phyloP scores from a whole-genome alignment of 345 rosid species.

The Lepidium africanum region DNA sequence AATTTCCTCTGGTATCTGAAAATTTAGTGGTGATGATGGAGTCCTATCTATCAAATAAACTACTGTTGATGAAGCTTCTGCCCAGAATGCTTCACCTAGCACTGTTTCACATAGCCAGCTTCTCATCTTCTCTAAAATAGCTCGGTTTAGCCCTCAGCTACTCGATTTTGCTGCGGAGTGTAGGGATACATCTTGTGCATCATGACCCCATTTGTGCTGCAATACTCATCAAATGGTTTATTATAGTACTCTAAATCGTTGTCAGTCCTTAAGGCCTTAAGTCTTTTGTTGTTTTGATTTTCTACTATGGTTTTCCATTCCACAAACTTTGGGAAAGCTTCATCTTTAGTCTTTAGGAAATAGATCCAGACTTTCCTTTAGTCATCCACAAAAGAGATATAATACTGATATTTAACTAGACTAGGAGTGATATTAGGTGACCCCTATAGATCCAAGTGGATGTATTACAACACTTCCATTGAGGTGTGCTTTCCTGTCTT shows the following conservation, averaged over 20 bases:
- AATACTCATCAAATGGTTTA: neutral
- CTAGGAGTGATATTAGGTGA: neutral
- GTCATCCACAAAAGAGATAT: neutral
- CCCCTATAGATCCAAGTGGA: neutral
- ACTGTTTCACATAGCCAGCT: neutral
- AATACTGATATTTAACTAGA: neutral
- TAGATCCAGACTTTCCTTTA: neutral
- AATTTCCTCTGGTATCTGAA: neutral
- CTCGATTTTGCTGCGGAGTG: neutral
- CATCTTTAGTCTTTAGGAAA: neutral
- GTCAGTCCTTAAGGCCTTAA: neutral
- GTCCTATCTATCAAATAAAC: neutral
- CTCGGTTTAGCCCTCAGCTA: neutral
- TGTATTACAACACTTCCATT: neutral
- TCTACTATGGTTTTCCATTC: neutral
- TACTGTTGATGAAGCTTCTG: neutral
- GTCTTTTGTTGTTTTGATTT: neutral
- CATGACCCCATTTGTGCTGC: neutral
- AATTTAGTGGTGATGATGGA: neutral
- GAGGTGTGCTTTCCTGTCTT: neutral
- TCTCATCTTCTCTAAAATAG: neutral
- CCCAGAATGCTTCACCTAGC: neutral
- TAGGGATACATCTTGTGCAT: neutral
- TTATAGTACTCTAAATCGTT: neutral
- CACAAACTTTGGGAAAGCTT: neutral